Conservation (phyloP, 495 filamentous ascomycete species). For the Xylaria nigripes region DNA sequence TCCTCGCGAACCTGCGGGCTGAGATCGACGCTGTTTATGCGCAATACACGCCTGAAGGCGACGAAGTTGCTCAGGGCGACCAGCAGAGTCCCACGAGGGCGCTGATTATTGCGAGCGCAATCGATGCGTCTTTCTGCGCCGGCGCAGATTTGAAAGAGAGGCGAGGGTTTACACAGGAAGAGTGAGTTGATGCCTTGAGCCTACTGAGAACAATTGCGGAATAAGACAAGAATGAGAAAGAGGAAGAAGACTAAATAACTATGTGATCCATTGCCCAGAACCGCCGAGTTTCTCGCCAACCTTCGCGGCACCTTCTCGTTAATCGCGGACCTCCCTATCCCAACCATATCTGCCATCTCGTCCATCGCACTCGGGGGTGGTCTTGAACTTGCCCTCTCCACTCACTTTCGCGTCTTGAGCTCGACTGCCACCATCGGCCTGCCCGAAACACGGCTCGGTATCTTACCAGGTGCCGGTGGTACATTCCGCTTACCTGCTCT, state of each 20-base stretch:
- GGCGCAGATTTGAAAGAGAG: conserved; percentile 93
- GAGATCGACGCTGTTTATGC: conserved; percentile 60
- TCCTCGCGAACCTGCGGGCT: conserved; percentile 61
- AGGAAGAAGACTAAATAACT: neutral
- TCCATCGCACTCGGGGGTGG: conserved; percentile 83
- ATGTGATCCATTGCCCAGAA: conserved; percentile 39
- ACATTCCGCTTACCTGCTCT: conserved; percentile 74
- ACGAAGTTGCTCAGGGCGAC: conserved; percentile 32
- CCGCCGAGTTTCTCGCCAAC: conserved; percentile 60
- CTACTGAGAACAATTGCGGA: conserved; percentile 16
- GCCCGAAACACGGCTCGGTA: conserved; percentile 84
- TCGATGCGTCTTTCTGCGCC: conserved; percentile 80
- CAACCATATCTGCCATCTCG: conserved; percentile 78
- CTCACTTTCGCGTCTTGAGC: conserved; percentile 74
- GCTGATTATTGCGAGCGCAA: conserved; percentile 67
- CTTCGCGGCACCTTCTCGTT: conserved; percentile 64
- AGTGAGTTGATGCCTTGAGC: conserved; percentile 36
- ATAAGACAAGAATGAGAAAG: neutral
- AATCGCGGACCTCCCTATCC: conserved; percentile 66
- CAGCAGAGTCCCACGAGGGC: conserved; percentile 57
- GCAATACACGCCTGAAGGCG: conserved; percentile 51
- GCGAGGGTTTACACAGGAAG: conserved; percentile 57
- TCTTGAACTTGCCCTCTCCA: conserved; percentile 80
- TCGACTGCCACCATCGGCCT: conserved; percentile 67
- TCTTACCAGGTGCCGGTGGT: conserved; percentile 90